These are phyloP conservation scores for Eimeria acervulina DNA, from an alignment of 169 alveolate genomes.

Conservation along the genomic window DNA sequence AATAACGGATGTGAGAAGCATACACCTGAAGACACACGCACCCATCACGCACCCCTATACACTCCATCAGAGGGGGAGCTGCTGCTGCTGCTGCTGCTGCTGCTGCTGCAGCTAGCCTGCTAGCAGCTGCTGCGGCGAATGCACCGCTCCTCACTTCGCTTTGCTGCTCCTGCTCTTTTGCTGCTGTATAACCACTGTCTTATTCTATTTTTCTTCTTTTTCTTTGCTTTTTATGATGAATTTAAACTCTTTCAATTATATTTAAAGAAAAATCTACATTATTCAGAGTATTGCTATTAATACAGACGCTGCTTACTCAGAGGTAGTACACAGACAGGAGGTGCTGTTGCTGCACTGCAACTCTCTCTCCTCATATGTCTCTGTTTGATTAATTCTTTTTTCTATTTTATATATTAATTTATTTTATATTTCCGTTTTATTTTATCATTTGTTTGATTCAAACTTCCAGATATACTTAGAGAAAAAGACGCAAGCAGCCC, in stretches of 20 bases:
- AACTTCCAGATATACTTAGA: too few relatives aligned
- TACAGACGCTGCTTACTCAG: too few relatives aligned
- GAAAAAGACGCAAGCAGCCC: too few relatives aligned
- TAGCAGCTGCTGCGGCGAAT: slow-evolving; percentile 39
- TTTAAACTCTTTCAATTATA: too few relatives aligned
- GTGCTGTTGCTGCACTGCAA: too few relatives aligned
- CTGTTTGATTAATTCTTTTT: too few relatives aligned
- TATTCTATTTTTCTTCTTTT: not conserved
- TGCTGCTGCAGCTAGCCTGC: slow-evolving; percentile 61
- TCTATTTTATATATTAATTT: not conserved
- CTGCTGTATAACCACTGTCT: too few relatives aligned
- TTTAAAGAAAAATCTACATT: too few relatives aligned
- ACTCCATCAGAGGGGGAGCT: not conserved
- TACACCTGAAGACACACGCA: not conserved
- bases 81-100: not conserved
- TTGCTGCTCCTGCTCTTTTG: not conserved
- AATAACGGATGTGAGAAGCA: slow-evolving; percentile 39
- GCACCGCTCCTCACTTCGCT: not conserved
- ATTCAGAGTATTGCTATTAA: too few relatives aligned
- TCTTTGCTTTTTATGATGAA: not conserved
- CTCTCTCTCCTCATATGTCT: too few relatives aligned
- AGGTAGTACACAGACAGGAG: too few relatives aligned
- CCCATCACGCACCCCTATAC: slow-evolving; percentile 3
- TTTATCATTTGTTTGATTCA: too few relatives aligned
- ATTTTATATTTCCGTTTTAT: not conserved